Percentiles rank a stretch among this genome's conserved stretches.
Evolutionary conservation across 78 protist genomes (phyloP).

Genomic region (Chrysochromulina tobinii): DNA sequence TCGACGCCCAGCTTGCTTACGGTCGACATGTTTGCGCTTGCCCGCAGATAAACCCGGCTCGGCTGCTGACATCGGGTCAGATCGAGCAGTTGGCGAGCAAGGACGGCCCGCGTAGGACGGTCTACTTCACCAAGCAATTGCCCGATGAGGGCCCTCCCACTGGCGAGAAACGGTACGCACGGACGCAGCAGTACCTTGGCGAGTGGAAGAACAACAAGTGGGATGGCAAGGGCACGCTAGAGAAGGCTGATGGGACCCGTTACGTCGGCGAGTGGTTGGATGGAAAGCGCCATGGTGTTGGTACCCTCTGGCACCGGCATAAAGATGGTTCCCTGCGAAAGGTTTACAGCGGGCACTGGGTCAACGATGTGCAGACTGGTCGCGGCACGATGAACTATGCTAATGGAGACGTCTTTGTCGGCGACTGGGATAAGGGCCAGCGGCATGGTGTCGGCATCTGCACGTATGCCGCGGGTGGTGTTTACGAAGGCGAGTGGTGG

Average conservation of each 20-base stretch:
- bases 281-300: background rate
- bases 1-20: background rate
- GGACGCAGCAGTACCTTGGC: background rate
- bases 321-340: background rate
- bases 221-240: slow-evolving; percentile 3
- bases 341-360: slow-evolving; percentile 8
- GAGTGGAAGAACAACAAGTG: slow-evolving; percentile 4
- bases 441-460: slow-evolving; percentile 34
- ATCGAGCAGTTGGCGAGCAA: background rate
- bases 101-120: background rate
- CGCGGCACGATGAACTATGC: slow-evolving; percentile 17
- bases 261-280: slow-evolving; percentile 18
- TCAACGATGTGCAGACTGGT: background rate
- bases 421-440: slow-evolving; percentile 32
- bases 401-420: slow-evolving; percentile 28
- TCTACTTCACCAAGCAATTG: background rate
- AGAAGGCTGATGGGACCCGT: background rate
- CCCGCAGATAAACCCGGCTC: background rate
- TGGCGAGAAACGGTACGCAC: too few relatives aligned
- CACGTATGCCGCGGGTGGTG: slow-evolving; percentile 8
- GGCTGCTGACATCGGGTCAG: too few relatives aligned
- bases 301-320: background rate
- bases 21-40: background rate
- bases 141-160: background rate
- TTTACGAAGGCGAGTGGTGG: slow-evolving; percentile 40